These are phyloP conservation scores for Chaetomium olivaceum DNA, from an alignment of 2,329 filamentous ascomycete genomes.

Conservation along the genomic window DNA sequence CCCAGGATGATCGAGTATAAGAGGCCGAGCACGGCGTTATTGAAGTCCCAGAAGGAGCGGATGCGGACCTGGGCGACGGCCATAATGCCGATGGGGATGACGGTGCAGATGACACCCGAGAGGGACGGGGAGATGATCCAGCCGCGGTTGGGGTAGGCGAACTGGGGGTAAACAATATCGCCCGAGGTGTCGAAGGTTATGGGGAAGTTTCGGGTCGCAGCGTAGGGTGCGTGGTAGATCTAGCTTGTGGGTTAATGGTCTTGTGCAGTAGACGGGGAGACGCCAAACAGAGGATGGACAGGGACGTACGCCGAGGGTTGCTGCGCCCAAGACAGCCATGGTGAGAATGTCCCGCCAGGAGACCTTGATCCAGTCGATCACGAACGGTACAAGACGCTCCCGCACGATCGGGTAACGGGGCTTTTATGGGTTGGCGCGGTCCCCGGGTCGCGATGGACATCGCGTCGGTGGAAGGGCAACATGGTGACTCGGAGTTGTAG, in stretches of 20 bases:
- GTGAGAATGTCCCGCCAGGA: constrained; percentile 61
- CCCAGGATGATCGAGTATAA: constrained; percentile 69
- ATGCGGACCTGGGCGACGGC: constrained; percentile 67
- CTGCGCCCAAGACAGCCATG: constrained; percentile 56
- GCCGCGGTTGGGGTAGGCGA: constrained; percentile 64
- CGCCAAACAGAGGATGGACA: neutral
- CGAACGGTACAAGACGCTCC: constrained; percentile 26
- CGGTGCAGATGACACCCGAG: constrained; percentile 56
- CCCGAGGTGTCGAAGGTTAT: constrained; percentile 58
- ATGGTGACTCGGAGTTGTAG: neutral
- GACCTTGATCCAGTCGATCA: constrained; percentile 55
- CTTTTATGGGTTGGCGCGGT: neutral
- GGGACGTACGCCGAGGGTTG: constrained; percentile 37
- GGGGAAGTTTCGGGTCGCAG: constrained; percentile 61
- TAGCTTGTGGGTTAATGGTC: constrained; percentile 30
- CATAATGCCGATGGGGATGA: constrained; percentile 66
- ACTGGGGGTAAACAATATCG: constrained; percentile 63
- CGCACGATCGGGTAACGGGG: neutral
- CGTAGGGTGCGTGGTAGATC: constrained; percentile 57
- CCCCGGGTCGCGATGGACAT: neutral
- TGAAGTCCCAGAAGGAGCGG: constrained; percentile 68
- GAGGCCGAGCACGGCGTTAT: constrained; percentile 69
- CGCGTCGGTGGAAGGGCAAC: constrained; percentile 12
- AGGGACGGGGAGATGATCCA: constrained; percentile 63
- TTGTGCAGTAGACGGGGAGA: neutral